Evolutionary conservation across 495 filamentous ascomycete species (phyloP).

Genomic region (Letharia lupina): DNA sequence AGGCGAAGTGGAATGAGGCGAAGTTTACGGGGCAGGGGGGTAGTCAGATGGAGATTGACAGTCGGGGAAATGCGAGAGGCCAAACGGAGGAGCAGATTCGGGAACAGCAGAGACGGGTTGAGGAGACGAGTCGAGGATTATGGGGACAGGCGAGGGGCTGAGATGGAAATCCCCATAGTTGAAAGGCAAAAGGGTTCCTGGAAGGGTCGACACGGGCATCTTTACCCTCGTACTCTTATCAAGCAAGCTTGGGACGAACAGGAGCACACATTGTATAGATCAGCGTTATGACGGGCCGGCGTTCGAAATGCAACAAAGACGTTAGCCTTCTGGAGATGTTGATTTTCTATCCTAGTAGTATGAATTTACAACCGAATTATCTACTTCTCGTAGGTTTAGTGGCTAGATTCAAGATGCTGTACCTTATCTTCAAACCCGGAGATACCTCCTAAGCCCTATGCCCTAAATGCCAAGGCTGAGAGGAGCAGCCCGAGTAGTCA

Average conservation of each 20-base stretch:
- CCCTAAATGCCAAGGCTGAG: too few relatives aligned
- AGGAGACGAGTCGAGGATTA: slow-evolving; percentile 51
- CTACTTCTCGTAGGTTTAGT: too few relatives aligned
- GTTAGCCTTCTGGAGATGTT: not conserved
- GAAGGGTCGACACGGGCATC: not conserved
- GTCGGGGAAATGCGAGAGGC: slow-evolving; percentile 45
- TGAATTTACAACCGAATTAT: too few relatives aligned
- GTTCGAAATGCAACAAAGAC: not conserved
- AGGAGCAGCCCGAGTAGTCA: too few relatives aligned
- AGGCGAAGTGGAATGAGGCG: slow-evolving; percentile 31
- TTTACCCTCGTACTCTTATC: not conserved
- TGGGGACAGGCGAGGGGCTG: slow-evolving; percentile 36
- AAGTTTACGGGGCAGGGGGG: slow-evolving; percentile 24
- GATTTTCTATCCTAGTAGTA: not conserved
- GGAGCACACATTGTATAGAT: not conserved
- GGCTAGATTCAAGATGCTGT: too few relatives aligned
- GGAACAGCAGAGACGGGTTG: slow-evolving; percentile 52
- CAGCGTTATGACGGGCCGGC: not conserved
- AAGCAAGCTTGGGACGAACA: not conserved
- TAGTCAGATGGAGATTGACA: slow-evolving; percentile 29
- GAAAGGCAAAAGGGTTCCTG: not conserved
- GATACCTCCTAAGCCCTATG: not conserved
- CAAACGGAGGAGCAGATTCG: slow-evolving; percentile 58
- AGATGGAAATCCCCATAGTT: not conserved
- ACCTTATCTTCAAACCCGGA: not conserved